Evolutionary conservation across 1,284 basidiomycete genomes (phyloP).

Genomic region (Cutaneotrichosporon cutaneum): DNA sequence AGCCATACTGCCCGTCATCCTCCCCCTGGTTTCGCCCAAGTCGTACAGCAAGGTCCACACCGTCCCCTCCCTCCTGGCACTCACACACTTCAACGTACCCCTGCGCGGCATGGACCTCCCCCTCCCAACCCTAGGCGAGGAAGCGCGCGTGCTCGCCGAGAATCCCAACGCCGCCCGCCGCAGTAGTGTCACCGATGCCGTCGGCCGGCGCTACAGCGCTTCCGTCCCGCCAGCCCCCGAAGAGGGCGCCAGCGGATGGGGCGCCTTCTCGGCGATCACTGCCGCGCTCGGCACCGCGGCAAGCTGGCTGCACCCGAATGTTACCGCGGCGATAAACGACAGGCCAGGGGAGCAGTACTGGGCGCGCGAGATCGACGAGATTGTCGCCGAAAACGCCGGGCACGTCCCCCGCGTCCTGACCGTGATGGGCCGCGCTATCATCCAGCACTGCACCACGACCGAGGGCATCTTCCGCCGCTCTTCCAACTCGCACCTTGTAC

Average conservation of each 20-base stretch:
- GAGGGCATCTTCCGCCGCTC: slow-evolving; percentile 43
- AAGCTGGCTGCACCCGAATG: slow-evolving; percentile 1
- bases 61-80: slow-evolving; percentile 32
- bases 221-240: not conserved
- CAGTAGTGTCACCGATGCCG: not conserved
- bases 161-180: slow-evolving; percentile 20
- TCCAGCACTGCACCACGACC: slow-evolving; percentile 28
- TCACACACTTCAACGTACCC: slow-evolving; percentile 27
- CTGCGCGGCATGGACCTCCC: slow-evolving; percentile 37
- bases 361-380: slow-evolving; percentile 19
- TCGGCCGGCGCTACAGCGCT: not conserved
- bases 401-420: slow-evolving; percentile 28
- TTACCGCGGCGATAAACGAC: not conserved
- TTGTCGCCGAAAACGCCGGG: slow-evolving; percentile 27
- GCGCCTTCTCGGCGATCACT: slow-evolving; percentile 7
- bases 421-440: slow-evolving; percentile 32
- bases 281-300: slow-evolving; percentile 9
- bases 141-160: slow-evolving; percentile 31
- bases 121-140: slow-evolving; percentile 33
- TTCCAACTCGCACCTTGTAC: slow-evolving; percentile 26
- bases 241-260: slow-evolving; percentile 3
- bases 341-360: slow-evolving; percentile 3
- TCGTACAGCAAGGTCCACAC: slow-evolving; percentile 43
- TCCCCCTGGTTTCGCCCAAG: slow-evolving; percentile 46
- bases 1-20: slow-evolving; percentile 38